A percentile compares a stretch with the other conserved stretches of the same genome.
These are phyloP conservation scores for Schizosaccharomyces versatilis DNA, from an alignment of 1,139 yeast genomes.

Conservation along the genomic window DNA sequence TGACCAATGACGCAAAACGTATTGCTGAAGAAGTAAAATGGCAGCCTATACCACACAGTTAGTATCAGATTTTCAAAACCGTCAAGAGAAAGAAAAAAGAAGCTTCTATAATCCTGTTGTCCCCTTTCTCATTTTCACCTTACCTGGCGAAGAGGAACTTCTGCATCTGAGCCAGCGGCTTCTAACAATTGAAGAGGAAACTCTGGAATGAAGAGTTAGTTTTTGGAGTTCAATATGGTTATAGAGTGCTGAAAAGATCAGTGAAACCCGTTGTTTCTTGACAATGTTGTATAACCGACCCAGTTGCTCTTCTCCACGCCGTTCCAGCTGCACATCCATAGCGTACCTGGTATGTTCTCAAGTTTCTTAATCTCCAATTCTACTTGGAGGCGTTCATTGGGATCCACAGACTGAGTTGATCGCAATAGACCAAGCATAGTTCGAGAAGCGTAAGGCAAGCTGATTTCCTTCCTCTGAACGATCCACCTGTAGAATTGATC, in stretches of 20 bases:
- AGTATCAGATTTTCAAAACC: neutral
- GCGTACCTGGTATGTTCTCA: neutral
- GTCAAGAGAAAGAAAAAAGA: no score
- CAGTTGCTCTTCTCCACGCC: no score
- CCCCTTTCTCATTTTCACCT: neutral
- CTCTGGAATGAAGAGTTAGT: neutral
- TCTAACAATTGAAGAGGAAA: conserved; percentile 4
- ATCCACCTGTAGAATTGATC: no score
- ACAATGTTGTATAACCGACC: no score
- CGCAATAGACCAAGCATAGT: no score
- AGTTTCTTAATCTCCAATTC: neutral
- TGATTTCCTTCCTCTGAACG: no score
- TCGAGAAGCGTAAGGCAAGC: no score
- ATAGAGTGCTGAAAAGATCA: neutral
- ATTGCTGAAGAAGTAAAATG: conserved; percentile 7
- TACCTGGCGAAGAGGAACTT: conserved; percentile 6
- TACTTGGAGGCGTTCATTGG: neutral
- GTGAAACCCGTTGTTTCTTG: no score
- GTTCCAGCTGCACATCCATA: no score
- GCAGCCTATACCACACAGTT: conserved; percentile 2
- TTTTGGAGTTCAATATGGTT: neutral
- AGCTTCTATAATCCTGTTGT: no score
- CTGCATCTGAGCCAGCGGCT: conserved; percentile 1
- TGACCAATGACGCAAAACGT: conserved; percentile 10
- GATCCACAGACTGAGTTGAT: neutral